Conservation (phyloP, 108 stramenopile species). For the Cyclotella choctawhatcheeana region DNA sequence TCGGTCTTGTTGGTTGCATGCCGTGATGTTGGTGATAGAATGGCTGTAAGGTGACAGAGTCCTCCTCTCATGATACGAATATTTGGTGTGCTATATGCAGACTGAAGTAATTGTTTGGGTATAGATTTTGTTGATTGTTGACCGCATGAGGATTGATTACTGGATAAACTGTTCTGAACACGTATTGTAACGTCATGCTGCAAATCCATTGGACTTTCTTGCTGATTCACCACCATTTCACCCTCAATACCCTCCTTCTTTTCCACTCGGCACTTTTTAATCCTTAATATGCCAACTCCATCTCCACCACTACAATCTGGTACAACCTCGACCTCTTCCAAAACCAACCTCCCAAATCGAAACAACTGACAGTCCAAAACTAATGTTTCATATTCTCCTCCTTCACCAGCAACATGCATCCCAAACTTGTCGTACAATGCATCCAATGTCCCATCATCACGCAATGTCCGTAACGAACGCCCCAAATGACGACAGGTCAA, state of each 20-base stretch:
- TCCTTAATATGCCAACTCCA: conserved; percentile 81
- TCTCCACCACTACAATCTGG: conserved; percentile 75
- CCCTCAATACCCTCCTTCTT: conserved; percentile 16
- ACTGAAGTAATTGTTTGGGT: neutral
- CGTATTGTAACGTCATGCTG: neutral
- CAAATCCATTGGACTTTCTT: neutral
- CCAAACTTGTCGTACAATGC: conserved; percentile 82
- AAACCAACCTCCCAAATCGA: conserved; percentile 70
- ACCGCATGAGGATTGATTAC: neutral
- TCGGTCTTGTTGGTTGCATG: conserved; percentile 25
- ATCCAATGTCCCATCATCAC: conserved; percentile 55
- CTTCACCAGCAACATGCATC: conserved; percentile 97
- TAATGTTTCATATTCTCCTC: conserved; percentile 98
- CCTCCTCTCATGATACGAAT: conserved; percentile 63
- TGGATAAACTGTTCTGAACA: neutral
- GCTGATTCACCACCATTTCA: neutral
- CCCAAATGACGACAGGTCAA: conserved; percentile 78
- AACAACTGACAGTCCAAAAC: conserved; percentile 90
- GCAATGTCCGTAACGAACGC: conserved; percentile 54
- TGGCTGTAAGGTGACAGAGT: conserved; percentile 72
- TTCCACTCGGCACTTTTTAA: conserved; percentile 76
- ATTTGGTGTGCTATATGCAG: conserved; percentile 42
- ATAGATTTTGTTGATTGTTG: neutral
- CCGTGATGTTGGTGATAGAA: conserved; percentile 60
- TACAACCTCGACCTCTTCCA: conserved; percentile 82